Evolutionary conservation across 2,329 filamentous ascomycete species (phyloP).

Genomic region (Calonectria pseudoturangicola): DNA sequence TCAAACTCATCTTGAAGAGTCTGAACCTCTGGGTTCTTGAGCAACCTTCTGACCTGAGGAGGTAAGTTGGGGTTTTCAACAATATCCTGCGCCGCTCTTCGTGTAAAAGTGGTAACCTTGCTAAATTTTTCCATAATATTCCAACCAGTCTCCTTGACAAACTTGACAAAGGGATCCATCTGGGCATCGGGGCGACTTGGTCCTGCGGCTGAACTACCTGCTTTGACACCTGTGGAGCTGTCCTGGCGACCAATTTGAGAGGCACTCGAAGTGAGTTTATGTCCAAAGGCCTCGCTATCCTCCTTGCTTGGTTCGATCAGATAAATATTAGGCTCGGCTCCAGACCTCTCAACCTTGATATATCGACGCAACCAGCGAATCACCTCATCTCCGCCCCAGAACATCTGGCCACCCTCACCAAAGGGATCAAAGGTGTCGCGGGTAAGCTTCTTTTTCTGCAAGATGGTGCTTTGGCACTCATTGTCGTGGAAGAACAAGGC

Average conservation of each 20-base stretch:
- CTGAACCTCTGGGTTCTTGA: slow-evolving; percentile 95
- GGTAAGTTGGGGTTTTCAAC: slow-evolving; percentile 94
- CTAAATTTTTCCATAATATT: slow-evolving; percentile 97
- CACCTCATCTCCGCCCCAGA: slow-evolving; percentile 98
- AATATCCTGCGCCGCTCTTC: slow-evolving; percentile 92
- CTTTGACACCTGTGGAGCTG: slow-evolving; percentile 55
- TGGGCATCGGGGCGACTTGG: slow-evolving; percentile 76
- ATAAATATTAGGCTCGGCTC: slow-evolving; percentile 92
- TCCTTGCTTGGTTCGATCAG: slow-evolving; percentile 90
- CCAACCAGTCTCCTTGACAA: slow-evolving; percentile 96
- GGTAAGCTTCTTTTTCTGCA: slow-evolving; percentile 91
- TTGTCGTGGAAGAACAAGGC: slow-evolving; percentile 98
- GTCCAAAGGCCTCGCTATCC: slow-evolving; percentile 88
- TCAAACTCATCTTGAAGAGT: slow-evolving; percentile 98
- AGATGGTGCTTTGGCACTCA: slow-evolving; percentile 95
- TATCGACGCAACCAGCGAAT: slow-evolving; percentile 92
- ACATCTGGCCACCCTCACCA: slow-evolving; percentile 88
- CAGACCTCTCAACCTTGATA: slow-evolving; percentile 87
- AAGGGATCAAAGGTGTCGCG: slow-evolving; percentile 94
- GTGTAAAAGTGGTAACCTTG: slow-evolving; percentile 96
- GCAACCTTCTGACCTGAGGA: slow-evolving; percentile 87
- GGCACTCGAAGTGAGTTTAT: slow-evolving; percentile 69
- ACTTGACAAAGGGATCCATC: slow-evolving; percentile 96
- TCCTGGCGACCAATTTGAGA: slow-evolving; percentile 56
- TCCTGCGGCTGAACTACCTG: slow-evolving; percentile 57